Evolutionary conservation across 345 rosid genomes (phyloP), one percentile per base, ranked within the genome.

Genomic region (Psidium friedrichsthalianum): DNA sequence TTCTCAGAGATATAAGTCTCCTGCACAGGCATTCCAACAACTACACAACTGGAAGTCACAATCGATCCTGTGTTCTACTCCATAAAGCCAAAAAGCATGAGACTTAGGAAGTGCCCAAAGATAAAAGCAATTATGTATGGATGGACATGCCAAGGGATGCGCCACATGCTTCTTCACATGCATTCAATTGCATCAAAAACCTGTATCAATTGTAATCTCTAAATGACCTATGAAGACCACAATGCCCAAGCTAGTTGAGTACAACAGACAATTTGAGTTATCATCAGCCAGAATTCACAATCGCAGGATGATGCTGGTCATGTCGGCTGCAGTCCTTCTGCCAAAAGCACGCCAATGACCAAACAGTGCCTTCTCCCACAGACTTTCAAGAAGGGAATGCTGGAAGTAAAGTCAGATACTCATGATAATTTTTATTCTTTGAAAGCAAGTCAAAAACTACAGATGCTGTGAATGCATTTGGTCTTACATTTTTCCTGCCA

Each of bases 401-500:
- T 21, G 92, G 91, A 83, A 90, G 87, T 82, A 88, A 83, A 78
- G 88, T 74, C 32, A 89, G 36, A 69, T 36, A 82, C 78, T 87
- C 82, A 6, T 40, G 83, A 84, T 87, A 86, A 3, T 76, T 89
- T 64, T 87, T 88, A 83, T 88, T 87, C 85, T 83, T 85, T 14
- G 86, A 84, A 29, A 90, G 88, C 82, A 87, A 86, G 20, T 88
- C 84, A 18, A 86, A 51, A 10, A 90, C 90, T 56, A 83, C 85
- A 24, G 85, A 88, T 18, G 64, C 52, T 8, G 90, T 85, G 54
- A 51, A 36, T 42, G 69, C 86, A 86, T 91, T 80, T 27, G 88
- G 87, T 29, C 78, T 61, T 76, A 90, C n/a, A 16, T 91, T 86
- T 88, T 87, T 40, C 86, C 88, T 25, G n/a, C 83, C 93, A 92